Evolutionary conservation across 306 rosid species (phyloP).

Genomic region (Pyrus communis): DNA sequence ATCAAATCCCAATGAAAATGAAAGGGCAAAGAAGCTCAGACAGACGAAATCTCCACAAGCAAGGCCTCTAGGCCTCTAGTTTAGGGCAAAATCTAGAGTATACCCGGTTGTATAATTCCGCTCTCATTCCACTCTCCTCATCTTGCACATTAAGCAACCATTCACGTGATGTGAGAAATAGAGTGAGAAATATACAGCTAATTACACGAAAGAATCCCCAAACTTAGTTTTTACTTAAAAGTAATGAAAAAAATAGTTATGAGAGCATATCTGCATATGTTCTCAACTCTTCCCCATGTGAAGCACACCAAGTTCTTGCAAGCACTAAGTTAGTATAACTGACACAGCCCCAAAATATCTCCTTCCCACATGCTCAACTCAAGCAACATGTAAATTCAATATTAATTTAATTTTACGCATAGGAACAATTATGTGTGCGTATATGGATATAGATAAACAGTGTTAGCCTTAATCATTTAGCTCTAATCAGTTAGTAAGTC

Average conservation of each 20-base stretch:
- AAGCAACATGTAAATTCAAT: slow-evolving; percentile 1
- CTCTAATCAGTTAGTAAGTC: too few species aligned
- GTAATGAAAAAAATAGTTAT: not conserved
- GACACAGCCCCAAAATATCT: slow-evolving; percentile 11
- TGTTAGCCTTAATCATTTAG: too few species aligned
- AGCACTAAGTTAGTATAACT: not conserved
- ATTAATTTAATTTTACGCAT: not conserved
- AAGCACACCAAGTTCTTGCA: slow-evolving; percentile 21
- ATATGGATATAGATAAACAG: not conserved
- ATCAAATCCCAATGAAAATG: slow-evolving; percentile 6
- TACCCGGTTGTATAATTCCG: not conserved
- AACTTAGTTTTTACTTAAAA: not conserved
- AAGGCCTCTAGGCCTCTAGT: not conserved
- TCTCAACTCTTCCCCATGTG: slow-evolving; percentile 34
- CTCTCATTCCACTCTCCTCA: not conserved
- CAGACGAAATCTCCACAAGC: not conserved
- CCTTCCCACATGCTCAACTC: slow-evolving; percentile 39
- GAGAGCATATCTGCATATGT: slow-evolving; percentile 10
- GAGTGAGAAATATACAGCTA: not conserved
- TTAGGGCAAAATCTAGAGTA: not conserved
- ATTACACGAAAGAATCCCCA: not conserved
- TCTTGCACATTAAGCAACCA: not conserved
- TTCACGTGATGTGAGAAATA: not conserved
- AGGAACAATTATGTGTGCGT: not conserved
- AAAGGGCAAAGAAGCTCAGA: slow-evolving; percentile 14